Evolutionary conservation across 164 flowering plant species (phyloP), one percentile per base, ranked within the genome.

Genomic region (Cinnamomum chago): DNA sequence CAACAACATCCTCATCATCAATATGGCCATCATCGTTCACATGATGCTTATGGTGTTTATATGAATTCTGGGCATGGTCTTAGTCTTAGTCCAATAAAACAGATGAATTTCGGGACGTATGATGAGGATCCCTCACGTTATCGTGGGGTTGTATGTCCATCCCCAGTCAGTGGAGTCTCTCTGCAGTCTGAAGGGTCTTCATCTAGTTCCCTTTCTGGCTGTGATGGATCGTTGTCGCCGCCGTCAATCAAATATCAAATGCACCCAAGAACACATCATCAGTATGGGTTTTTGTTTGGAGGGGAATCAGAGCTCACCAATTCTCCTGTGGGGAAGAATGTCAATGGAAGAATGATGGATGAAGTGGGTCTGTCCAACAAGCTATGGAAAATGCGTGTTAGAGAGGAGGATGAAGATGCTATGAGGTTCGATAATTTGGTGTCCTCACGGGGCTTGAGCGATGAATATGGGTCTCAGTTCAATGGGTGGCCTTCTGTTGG

Each of bases 141-240:
- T 74, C 73, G 68, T 75, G 76, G 73, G 50, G 62, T 74, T 65
- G 67, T 72, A 58, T 70, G 71, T 75, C 76, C 68, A 2, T 86
- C 82, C 65, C 85, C 89, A 67, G 80, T 80, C 62, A 82, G 81
- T 74, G 76, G 85, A 18, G 74, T 75, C 70, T 73, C 84, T 72
- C 35, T 78, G 40, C 79, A 71, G 30, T 82, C 82, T 9, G 81
- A 78, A 40, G 79, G 74, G 55, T 85, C 88, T 70, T 73, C 86
- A 11, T 80, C 88, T 27, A 84, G 85, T 58, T 84, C 78, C 33
- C 67, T 75, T 67, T 83, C 84, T 24, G 77, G 79, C 75, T 84
- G 72, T 24, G 76, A 70, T 22, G 84, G 84, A 68, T 80, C 84
- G 13, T 77, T 78, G 1, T 58, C 76, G 62, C 73, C 78, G 4